Evolutionary conservation across 2,329 filamentous ascomycete genomes (phyloP).

Genomic region (Ophioceras dolichostomum): DNA sequence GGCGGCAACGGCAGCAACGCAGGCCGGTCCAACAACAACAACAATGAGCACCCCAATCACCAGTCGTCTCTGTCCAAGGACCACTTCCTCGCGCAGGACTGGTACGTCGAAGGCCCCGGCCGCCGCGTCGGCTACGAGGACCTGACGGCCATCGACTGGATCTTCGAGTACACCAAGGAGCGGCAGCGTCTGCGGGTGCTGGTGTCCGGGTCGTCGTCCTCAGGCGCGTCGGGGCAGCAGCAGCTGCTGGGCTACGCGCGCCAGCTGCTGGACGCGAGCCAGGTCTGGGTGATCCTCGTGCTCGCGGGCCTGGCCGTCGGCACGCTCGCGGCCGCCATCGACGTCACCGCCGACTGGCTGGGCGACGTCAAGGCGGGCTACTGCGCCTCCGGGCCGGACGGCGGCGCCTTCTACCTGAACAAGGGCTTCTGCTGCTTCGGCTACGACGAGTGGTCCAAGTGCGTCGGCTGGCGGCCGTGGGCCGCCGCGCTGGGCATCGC

Average conservation of each 20-base stretch:
- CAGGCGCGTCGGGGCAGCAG: constrained; percentile 55
- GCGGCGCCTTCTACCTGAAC: constrained; percentile 83
- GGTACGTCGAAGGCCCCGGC: constrained; percentile 83
- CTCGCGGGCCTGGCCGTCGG: constrained; percentile 77
- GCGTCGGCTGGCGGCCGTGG: constrained; percentile 82
- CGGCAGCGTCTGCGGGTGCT: constrained; percentile 75
- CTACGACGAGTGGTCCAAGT: constrained; percentile 71
- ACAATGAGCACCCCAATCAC: no score
- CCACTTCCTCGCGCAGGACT: constrained; percentile 51
- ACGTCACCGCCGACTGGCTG: constrained; percentile 86
- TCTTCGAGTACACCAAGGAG: constrained; percentile 97
- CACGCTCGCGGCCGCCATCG: constrained; percentile 74
- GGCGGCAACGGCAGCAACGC: not conserved
- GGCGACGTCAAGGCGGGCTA: constrained; percentile 86
- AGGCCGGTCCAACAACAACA: constrained; percentile 1
- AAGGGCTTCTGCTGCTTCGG: constrained; percentile 89
- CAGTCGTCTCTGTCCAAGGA: no score
- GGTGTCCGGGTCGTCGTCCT: no score
- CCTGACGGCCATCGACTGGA: constrained; percentile 97
- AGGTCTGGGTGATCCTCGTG: constrained; percentile 85
- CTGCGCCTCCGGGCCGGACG: constrained; percentile 64
- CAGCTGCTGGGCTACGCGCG: constrained; percentile 61
- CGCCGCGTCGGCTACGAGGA: constrained; percentile 91
- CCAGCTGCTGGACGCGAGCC: constrained; percentile 69
- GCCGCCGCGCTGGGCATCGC: constrained; percentile 56